Evolutionary conservation across 768 basidiomycete genomes (phyloP).

Genomic region (Naematelia aurantialba): DNA sequence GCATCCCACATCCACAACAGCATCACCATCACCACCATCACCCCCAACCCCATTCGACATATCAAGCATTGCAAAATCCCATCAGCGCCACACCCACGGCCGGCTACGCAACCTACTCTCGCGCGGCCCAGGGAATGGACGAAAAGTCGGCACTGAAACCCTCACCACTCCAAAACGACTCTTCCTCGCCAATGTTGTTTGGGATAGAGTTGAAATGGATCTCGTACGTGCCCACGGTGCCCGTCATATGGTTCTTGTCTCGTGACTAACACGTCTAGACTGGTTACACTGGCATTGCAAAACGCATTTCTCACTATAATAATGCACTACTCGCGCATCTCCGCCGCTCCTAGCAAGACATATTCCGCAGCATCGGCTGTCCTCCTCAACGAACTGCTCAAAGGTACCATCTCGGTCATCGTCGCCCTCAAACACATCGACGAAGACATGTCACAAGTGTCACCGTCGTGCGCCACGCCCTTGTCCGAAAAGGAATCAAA

Average conservation of each 20-base stretch:
- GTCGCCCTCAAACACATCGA: slow-evolving; percentile 69
- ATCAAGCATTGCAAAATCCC: slow-evolving; percentile 20
- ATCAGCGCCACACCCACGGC: background rate
- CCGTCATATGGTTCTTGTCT: too few species aligned
- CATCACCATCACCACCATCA: slow-evolving; percentile 9
- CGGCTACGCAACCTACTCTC: background rate
- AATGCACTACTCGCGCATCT: slow-evolving; percentile 93
- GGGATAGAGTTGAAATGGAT: slow-evolving; percentile 50
- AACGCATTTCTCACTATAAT: slow-evolving; percentile 86
- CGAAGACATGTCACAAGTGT: slow-evolving; percentile 46
- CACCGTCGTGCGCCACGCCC: slow-evolving; percentile 4
- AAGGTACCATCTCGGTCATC: slow-evolving; percentile 77
- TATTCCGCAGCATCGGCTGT: slow-evolving; percentile 96
- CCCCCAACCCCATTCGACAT: slow-evolving; percentile 16
- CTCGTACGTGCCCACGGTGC: slow-evolving; percentile 37
- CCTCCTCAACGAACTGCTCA: slow-evolving; percentile 87
- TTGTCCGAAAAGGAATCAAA: slow-evolving; percentile 17
- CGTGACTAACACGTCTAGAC: slow-evolving; percentile 25
- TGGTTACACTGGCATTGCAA: slow-evolving; percentile 68
- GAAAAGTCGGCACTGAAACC: slow-evolving; percentile 1
- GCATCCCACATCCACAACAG: slow-evolving; percentile 11
- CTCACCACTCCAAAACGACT: background rate
- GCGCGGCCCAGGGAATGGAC: slow-evolving; percentile 3
- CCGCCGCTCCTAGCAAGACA: slow-evolving; percentile 65
- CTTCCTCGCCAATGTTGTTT: slow-evolving; percentile 28